Conservation (phyloP, 2,329 filamentous ascomycete genomes). For the Fusarium equiseti region DNA sequence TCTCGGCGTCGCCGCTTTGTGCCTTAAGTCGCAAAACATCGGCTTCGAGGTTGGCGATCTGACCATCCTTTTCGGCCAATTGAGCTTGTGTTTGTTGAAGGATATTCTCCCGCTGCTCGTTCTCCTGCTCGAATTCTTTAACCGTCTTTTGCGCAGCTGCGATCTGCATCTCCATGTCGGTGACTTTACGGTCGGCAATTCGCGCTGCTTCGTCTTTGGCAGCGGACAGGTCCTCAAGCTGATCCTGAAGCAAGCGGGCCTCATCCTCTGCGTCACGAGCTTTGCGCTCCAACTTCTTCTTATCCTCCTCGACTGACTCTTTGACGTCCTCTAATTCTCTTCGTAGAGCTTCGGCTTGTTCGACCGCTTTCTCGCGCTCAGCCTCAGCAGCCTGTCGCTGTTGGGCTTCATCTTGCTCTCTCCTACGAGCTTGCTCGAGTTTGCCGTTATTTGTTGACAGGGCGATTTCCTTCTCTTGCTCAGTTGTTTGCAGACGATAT, state of each 20-base stretch:
- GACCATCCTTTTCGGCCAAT: conserved; percentile 75
- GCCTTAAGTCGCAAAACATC: conserved; percentile 88
- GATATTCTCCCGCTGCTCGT: conserved; percentile 65
- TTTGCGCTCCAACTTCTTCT: conserved; percentile 75
- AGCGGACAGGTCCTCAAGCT: conserved; percentile 77
- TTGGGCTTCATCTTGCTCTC: conserved; percentile 88
- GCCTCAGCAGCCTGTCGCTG: conserved; percentile 70
- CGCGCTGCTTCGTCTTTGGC: conserved; percentile 78
- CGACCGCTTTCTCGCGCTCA: conserved; percentile 62
- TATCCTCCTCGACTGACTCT: conserved; percentile 64
- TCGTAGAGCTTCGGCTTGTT: conserved; percentile 63
- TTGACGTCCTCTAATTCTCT: conserved; percentile 66
- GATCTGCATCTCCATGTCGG: conserved; percentile 66
- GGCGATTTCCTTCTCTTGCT: conserved; percentile 87
- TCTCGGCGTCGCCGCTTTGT: conserved; percentile 87
- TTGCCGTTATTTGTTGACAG: conserved; percentile 85
- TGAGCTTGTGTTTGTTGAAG: conserved; percentile 74
- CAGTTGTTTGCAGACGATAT: conserved; percentile 87
- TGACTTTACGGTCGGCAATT: conserved; percentile 65
- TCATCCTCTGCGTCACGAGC: conserved; percentile 79
- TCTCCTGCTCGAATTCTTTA: conserved; percentile 71
- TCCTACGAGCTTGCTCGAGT: conserved; percentile 80
- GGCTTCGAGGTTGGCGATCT: conserved; percentile 81
- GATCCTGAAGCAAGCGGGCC: conserved; percentile 80
- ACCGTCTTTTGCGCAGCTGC: conserved; percentile 60